These are phyloP conservation scores for Puccinia triticina DNA, from an alignment of 1,284 basidiomycete genomes.

Conservation along the genomic window DNA sequence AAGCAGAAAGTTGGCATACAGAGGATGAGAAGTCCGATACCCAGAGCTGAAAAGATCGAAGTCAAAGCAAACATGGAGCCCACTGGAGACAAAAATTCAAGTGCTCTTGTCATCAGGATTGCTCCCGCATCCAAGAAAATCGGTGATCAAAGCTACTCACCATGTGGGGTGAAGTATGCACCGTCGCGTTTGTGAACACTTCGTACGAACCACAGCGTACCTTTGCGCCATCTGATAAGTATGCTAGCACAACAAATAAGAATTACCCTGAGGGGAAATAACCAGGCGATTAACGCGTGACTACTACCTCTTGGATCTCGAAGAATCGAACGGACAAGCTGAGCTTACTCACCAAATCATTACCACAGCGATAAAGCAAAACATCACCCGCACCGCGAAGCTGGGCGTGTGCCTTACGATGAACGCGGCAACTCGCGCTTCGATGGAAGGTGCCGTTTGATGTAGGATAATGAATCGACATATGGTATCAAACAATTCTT, in stretches of 20 bases:
- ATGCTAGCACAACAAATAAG: slow-evolving; percentile 20
- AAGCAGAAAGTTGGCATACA: background rate
- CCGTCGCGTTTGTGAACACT: slow-evolving; percentile 25
- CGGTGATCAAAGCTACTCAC: background rate
- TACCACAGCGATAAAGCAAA: slow-evolving; percentile 24
- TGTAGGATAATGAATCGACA: slow-evolving; percentile 24
- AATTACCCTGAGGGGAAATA: background rate
- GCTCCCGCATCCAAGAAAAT: background rate
- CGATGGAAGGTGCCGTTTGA: background rate
- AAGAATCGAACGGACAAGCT: background rate
- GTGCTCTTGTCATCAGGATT: background rate
- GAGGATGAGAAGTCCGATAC: slow-evolving; percentile 27
- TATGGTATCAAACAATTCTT: background rate
- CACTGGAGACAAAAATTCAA: background rate
- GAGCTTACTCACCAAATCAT: slow-evolving; percentile 16
- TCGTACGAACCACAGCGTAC: slow-evolving; percentile 37
- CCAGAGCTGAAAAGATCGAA: slow-evolving; percentile 30
- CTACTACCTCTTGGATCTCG: background rate
- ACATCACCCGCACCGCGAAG: background rate
- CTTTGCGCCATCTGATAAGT: background rate
- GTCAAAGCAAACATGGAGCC: slow-evolving; percentile 45
- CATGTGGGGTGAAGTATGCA: slow-evolving; percentile 45
- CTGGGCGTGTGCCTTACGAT: slow-evolving; percentile 22
- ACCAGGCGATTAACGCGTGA: background rate
- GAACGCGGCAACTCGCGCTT: slow-evolving; percentile 20